phyloP scores from a whole-genome alignment of 1,139 yeast genomes.

The Casaregolazyma lundiana region DNA sequence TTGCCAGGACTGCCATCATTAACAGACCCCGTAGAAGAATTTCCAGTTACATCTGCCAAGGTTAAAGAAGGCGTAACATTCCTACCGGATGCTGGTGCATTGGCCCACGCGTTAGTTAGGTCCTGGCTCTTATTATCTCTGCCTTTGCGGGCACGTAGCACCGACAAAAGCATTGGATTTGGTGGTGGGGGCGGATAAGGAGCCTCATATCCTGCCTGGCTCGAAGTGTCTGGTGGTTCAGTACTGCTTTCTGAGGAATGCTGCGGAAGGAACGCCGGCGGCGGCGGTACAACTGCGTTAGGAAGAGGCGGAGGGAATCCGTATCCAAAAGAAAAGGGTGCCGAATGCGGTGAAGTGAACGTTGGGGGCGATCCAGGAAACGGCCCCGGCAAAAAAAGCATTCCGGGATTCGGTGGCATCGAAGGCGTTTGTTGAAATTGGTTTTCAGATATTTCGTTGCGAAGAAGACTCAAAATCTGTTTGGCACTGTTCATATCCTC shows the following conservation, averaged over 20 bases:
- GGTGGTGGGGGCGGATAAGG: conserved; percentile 31
- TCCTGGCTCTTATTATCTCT: conserved; percentile 8
- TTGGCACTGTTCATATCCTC: conserved; percentile 29
- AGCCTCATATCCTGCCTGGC: conserved; percentile 6
- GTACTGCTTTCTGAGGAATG: conserved; percentile 11
- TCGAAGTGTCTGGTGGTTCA: neutral
- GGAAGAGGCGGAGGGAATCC: conserved; percentile 16
- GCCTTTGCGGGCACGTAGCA: conserved; percentile 23
- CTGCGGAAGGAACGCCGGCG: conserved; percentile 15
- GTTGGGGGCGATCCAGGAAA: conserved; percentile 1
- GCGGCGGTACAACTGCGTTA: conserved; percentile 23
- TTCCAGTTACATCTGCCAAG: neutral
- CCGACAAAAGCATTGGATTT: conserved; percentile 26
- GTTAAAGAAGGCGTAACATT: neutral
- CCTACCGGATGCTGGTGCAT: neutral
- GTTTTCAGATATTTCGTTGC: conserved; percentile 23
- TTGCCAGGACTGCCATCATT: conserved; percentile 1
- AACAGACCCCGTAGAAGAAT: neutral
- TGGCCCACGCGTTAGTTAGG: neutral
- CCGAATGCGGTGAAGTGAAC: neutral
- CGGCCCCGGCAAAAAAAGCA: conserved; percentile 8
- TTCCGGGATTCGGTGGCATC: conserved; percentile 16
- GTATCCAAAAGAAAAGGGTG: neutral
- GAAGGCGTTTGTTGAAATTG: conserved; percentile 11
- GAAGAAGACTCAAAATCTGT: conserved; percentile 31